These are phyloP conservation scores for Ceratobasidium theobromae DNA, from an alignment of 1,284 basidiomycete genomes.

Conservation along the genomic window DNA sequence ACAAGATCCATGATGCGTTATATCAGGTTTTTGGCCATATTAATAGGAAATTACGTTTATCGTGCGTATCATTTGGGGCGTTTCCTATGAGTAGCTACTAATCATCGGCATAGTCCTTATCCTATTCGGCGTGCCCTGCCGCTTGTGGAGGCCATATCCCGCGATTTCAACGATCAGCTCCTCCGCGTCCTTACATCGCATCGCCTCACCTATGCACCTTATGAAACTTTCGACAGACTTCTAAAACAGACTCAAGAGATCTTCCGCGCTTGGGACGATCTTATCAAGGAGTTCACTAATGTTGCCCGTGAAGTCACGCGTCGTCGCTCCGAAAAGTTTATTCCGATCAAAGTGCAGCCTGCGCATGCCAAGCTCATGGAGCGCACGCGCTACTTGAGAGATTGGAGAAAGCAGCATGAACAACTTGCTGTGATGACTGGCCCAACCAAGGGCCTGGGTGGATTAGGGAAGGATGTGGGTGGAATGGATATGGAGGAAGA, in stretches of 20 bases:
- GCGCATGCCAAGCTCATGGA: conserved; percentile 93
- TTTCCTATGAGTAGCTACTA: neutral
- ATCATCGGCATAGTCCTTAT: conserved; percentile 59
- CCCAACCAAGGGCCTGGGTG: conserved; percentile 82
- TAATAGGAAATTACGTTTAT: conserved; percentile 92
- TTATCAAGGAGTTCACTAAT: conserved; percentile 97
- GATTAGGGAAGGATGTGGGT: conserved; percentile 69
- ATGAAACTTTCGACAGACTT: conserved; percentile 88
- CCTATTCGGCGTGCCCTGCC: conserved; percentile 94
- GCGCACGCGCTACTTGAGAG: conserved; percentile 81
- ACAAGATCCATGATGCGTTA: conserved; percentile 90
- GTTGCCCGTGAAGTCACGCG: conserved; percentile 94
- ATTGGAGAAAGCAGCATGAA: conserved; percentile 96
- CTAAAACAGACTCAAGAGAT: conserved; percentile 77
- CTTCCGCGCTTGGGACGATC: conserved; percentile 95
- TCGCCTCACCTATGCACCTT: conserved; percentile 90
- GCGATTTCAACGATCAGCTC: conserved; percentile 94
- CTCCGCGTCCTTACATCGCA: conserved; percentile 88
- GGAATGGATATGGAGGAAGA: conserved; percentile 97
- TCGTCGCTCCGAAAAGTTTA: conserved; percentile 90
- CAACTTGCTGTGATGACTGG: conserved; percentile 97
- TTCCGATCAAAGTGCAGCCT: conserved; percentile 93
- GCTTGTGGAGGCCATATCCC: conserved; percentile 96
- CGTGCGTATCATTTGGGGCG: conserved; percentile 43
- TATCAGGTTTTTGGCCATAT: conserved; percentile 89